Evolutionary conservation across 495 filamentous ascomycete species (phyloP).

Genomic region (Aspergillus saccharolyticus): DNA sequence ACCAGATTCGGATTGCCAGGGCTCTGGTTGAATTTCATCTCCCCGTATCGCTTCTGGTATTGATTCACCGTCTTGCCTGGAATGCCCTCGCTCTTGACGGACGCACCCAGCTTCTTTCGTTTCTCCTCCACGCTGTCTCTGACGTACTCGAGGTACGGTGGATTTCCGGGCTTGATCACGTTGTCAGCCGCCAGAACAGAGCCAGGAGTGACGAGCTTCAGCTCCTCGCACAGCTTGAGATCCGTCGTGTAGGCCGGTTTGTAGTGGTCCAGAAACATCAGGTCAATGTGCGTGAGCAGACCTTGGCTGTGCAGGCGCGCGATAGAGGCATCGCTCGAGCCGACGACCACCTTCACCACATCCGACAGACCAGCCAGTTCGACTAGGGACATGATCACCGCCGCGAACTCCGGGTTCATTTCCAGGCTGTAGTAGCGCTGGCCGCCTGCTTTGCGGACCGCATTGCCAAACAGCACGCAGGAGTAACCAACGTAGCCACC

Average conservation of each 20-base stretch:
- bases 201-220: conserved; percentile 51
- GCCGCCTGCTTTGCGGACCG: conserved; percentile 49
- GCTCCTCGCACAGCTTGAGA: conserved; percentile 62
- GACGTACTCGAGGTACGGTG: conserved; percentile 44
- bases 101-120: neutral
- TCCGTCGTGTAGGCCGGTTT: conserved; percentile 61
- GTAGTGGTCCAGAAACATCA: conserved; percentile 68
- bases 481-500: conserved; percentile 67
- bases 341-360: conserved; percentile 57
- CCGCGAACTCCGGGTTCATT: conserved; percentile 57
- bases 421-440: conserved; percentile 57
- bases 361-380: conserved; percentile 61
- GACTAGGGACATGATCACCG: conserved; percentile 51
- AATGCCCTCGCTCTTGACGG: neutral
- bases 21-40: conserved; percentile 15
- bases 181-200: conserved; percentile 64
- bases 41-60: neutral
- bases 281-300: conserved; percentile 47
- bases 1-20: conserved; percentile 56
- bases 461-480: conserved; percentile 56
- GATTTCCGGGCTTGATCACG: conserved; percentile 66
- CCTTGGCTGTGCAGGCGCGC: conserved; percentile 36
- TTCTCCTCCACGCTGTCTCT: neutral
- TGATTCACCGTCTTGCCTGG: neutral
- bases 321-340: conserved; percentile 54